Conservation (phyloP, 2,329 filamentous ascomycete species). For the Xylaria sp. region DNA sequence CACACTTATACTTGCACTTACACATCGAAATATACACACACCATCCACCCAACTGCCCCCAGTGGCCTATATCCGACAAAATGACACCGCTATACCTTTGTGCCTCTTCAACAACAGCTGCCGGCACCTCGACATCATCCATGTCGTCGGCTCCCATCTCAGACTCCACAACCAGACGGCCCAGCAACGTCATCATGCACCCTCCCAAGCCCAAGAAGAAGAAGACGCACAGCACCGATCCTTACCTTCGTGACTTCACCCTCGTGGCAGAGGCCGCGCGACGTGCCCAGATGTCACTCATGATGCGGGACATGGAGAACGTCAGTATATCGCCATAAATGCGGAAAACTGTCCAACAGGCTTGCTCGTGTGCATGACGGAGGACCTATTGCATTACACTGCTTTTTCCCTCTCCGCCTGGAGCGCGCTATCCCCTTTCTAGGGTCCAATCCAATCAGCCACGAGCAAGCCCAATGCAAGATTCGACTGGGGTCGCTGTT, state of each 20-base stretch:
- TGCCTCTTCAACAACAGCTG: slow-evolving; percentile 13
- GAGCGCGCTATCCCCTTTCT: slow-evolving; percentile 14
- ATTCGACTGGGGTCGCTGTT: slow-evolving; percentile 25
- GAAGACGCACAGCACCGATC: slow-evolving; percentile 55
- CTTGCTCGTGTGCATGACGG: slow-evolving; percentile 14
- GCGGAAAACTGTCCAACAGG: not conserved
- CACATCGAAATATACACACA: not conserved
- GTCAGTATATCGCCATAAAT: slow-evolving; percentile 63
- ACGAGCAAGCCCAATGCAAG: slow-evolving; percentile 25
- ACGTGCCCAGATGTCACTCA: slow-evolving; percentile 86
- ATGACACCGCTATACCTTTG: slow-evolving; percentile 36
- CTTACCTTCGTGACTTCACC: slow-evolving; percentile 82
- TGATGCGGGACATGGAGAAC: slow-evolving; percentile 86
- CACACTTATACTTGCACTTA: slow-evolving; percentile 6
- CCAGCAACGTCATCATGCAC: slow-evolving; percentile 41
- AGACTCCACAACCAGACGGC: slow-evolving; percentile 34
- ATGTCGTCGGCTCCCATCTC: slow-evolving; percentile 29
- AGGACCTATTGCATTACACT: slow-evolving; percentile 12
- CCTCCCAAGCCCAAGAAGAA: slow-evolving; percentile 42
- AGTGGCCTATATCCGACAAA: not conserved
- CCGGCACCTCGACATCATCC: slow-evolving; percentile 27
- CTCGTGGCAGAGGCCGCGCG: slow-evolving; percentile 93
- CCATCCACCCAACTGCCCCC: not conserved
- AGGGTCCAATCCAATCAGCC: slow-evolving; percentile 10
- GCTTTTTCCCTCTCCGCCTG: not conserved